Base-by-base conservation (phyloP, 176 grass and related monocot species). In the Musa schizocarpa region DNA sequence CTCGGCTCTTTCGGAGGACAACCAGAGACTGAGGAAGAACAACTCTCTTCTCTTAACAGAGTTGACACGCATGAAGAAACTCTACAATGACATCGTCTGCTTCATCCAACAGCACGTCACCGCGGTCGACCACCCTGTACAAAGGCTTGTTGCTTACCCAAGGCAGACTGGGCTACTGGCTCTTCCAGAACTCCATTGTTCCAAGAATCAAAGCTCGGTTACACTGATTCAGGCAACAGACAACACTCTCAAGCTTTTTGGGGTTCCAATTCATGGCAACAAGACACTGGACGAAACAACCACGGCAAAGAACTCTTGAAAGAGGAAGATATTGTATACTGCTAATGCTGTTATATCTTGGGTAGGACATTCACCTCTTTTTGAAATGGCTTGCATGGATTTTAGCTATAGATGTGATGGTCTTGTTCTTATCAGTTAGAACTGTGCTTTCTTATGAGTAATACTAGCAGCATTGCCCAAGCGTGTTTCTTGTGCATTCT, bases 31-130 rank as follows among this genome's bases (percentile, higher is more conserved):
- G 78, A 83, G 84, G 85, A 81, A 72, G 61, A 87, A 87, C 71
- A 96, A 96, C 82, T 89, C 92, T 50, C 65, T 96, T 61, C 89
- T 96, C 56, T 57, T 92, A 7, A 92, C 92, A 52, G 89, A 96
- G 86, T 83, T 96, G 67, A 77, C 89, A 9, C 92, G 87, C 85
- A 89, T 92, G 92, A 96, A 92, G 85, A 96, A 89, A 78, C 89
- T 96, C 51, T 96, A 96, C 80, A 87, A 84, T 80, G 92, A 96
- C 87, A 92, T 96, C 81, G 89, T 96, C 78, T 87, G 87, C 87
- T 92, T 96, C 85, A 79, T 96, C 54, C 92, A 96, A 79, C 87
- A 92, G 64, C 89, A 96, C 79, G 92, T 96, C 75, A 83, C 82
- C 53, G 7, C 57, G 0, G 72, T 89, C 7, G 79, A 82, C 26